Base-by-base conservation (phyloP, 345 rosid genomes). In the Atalantia buxifolia region DNA sequence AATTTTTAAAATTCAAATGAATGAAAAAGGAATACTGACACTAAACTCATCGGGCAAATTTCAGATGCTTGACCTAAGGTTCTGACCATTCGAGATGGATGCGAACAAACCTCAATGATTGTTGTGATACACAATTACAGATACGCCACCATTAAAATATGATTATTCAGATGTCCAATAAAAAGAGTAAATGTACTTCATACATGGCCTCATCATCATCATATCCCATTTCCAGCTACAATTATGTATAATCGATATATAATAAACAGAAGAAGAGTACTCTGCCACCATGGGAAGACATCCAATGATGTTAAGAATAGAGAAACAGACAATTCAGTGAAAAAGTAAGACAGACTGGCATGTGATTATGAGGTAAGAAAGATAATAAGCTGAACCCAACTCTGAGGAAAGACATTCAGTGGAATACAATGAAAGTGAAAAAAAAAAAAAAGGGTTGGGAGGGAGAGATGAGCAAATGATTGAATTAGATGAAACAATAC, bases 401-500 rank as follows among this genome's bases (percentile, higher is more conserved):
- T 38, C 12, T 10, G 6, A 42, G 33, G 66, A 73, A 5, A 12
- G 8, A 59, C 9, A 16, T 22, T 19, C 71, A 24, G 31, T 22
- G 66, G 74, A 56, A 19, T 14, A 27, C 61, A 68, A 76, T 18
- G 5, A 18, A 53, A 16, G 21, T 1, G 1, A 16, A 18, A 53
- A 5, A 53, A 18, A 14, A 48, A 8, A 50, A 45, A 13, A 12
- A 0, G 18, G 50, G 5, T 45, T 45, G 50, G 18, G 5, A 45
- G 18, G 50, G 74, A 38, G 22, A 12, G 4, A 27, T 22, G 42
- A 28, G 66, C 3, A 24, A 77, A 57, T 5, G 19, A 38, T 66
- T 36, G 74, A 55, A 70, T 59, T 53, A 72, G 74, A 71, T 48
- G 53, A 56, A 45, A 77, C 33, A 76, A 31, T 90, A 95, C 99